phyloP scores from a whole-genome alignment of 2,329 filamentous ascomycete genomes.

The Fusarium sp. region DNA sequence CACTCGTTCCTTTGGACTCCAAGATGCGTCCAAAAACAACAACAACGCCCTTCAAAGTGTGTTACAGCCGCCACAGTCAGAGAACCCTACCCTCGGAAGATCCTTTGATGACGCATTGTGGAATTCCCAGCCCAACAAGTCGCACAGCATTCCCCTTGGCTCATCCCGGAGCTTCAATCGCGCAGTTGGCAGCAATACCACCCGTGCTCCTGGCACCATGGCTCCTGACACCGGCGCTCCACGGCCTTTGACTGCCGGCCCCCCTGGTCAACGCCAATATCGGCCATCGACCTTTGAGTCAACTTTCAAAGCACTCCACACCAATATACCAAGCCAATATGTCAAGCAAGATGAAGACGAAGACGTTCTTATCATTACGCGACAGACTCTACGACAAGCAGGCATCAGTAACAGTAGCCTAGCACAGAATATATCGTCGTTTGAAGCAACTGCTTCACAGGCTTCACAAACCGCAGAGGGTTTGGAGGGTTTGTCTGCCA shows the following conservation, averaged over 20 bases:
- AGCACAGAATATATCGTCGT: conserved; percentile 12
- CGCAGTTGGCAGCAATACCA: conserved; percentile 21
- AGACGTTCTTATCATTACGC: conserved; percentile 35
- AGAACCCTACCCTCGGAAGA: conserved; percentile 15
- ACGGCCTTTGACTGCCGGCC: conserved; percentile 64
- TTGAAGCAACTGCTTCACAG: conserved; percentile 5
- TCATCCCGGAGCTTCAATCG: conserved; percentile 20
- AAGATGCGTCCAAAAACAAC: conserved; percentile 17
- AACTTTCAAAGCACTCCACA: conserved; percentile 49
- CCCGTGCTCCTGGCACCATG: conserved; percentile 19
- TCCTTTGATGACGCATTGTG: conserved; percentile 17
- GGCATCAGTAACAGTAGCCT: conserved; percentile 33
- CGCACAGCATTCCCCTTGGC: conserved; percentile 8
- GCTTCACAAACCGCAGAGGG: neutral
- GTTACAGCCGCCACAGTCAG: conserved; percentile 14
- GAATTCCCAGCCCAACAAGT: conserved; percentile 8
- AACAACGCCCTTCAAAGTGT: neutral
- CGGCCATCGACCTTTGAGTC: conserved; percentile 57
- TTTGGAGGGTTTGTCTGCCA: conserved; percentile 1
- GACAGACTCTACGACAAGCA: conserved; percentile 36
- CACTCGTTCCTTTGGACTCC: conserved; percentile 3
- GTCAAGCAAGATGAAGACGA: conserved; percentile 43
- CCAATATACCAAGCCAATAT: conserved; percentile 38
- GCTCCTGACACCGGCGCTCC: conserved; percentile 55
- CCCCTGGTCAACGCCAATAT: conserved; percentile 63